These are phyloP conservation scores for Salvia sclarea DNA, from an alignment of 305 asterid species.

Conservation along the genomic window DNA sequence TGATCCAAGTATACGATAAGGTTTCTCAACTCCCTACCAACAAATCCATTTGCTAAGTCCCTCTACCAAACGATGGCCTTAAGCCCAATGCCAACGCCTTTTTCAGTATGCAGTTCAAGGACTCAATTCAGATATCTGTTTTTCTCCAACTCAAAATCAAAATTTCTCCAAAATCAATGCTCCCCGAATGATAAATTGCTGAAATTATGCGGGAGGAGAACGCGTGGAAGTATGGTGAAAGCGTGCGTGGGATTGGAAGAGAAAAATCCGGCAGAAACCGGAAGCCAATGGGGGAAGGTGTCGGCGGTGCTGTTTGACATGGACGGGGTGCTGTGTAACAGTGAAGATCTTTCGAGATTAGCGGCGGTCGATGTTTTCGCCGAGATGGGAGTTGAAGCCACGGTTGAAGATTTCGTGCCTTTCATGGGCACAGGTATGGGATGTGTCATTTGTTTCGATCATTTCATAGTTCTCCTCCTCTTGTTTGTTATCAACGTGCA, in stretches of 20 bases:
- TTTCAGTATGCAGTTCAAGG: conserved; percentile 44
- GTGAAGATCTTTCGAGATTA: conserved; percentile 86
- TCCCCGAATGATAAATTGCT: conserved; percentile 19
- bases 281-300: conserved; percentile 74
- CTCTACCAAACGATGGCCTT: conserved; percentile 48
- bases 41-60: too few species aligned
- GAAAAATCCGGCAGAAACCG: conserved; percentile 46
- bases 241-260: conserved; percentile 72
- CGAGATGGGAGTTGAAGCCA: conserved; percentile 90
- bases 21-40: too few species aligned
- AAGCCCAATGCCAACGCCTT: conserved; percentile 43
- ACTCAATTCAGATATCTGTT: conserved; percentile 41
- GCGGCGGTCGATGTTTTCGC: conserved; percentile 91
- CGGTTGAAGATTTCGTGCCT: conserved; percentile 86
- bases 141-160: conserved; percentile 44
- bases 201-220: conserved; percentile 35
- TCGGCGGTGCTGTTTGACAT: conserved; percentile 94
- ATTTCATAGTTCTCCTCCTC: not conserved
- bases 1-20: too few species aligned
- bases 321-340: conserved; percentile 97
- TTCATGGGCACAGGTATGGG: conserved; percentile 87
- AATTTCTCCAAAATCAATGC: conserved; percentile 31
- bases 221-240: conserved; percentile 35
- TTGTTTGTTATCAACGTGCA: not conserved
- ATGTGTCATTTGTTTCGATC: not conserved